A percentile compares a stretch with the other conserved stretches of the same genome.
These are phyloP conservation scores for Geoglossum cookeanum DNA, from an alignment of 2,329 filamentous ascomycete species.

Conservation along the genomic window DNA sequence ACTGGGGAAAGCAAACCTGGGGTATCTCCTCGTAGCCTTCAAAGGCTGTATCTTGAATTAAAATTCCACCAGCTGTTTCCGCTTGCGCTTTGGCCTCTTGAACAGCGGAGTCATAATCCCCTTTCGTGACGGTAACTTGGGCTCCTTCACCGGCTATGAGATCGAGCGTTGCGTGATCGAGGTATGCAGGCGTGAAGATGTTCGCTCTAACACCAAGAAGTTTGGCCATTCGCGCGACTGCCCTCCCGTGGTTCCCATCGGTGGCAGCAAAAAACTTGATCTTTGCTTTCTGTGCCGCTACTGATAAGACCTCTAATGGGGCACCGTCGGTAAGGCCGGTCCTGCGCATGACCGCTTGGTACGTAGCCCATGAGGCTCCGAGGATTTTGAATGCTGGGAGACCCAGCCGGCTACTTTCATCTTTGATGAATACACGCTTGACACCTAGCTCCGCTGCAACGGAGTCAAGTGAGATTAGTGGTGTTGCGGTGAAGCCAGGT, in stretches of 20 bases:
- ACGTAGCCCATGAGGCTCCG: slow-evolving; percentile 56
- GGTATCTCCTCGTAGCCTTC: slow-evolving; percentile 48
- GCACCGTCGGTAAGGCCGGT: slow-evolving; percentile 19
- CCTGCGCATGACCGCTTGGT: slow-evolving; percentile 32
- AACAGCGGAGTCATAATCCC: slow-evolving; percentile 46
- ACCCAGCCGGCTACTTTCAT: slow-evolving; percentile 48
- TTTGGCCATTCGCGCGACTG: slow-evolving; percentile 47
- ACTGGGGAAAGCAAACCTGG: slow-evolving; percentile 18
- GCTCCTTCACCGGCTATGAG: slow-evolving; percentile 45
- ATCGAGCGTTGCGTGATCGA: slow-evolving; percentile 33
- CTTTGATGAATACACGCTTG: slow-evolving; percentile 34
- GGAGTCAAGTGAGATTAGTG: too few relatives aligned
- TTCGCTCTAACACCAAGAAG: slow-evolving; percentile 34
- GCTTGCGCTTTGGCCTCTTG: slow-evolving; percentile 20
- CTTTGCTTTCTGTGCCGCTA: slow-evolving; percentile 12
- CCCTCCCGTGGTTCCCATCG: slow-evolving; percentile 60
- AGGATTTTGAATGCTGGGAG: slow-evolving; percentile 65
- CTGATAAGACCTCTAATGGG: too few relatives aligned
- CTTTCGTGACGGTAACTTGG: slow-evolving; percentile 32
- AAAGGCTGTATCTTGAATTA: slow-evolving; percentile 53
- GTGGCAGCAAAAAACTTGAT: slow-evolving; percentile 43
- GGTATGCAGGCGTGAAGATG: slow-evolving; percentile 43
- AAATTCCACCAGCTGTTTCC: slow-evolving; percentile 23
- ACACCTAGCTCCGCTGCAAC: too few relatives aligned
- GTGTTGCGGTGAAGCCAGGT: too few relatives aligned